Evolutionary conservation across 2,329 filamentous ascomycete genomes (phyloP).

Genomic region (Rutstroemia sp.): DNA sequence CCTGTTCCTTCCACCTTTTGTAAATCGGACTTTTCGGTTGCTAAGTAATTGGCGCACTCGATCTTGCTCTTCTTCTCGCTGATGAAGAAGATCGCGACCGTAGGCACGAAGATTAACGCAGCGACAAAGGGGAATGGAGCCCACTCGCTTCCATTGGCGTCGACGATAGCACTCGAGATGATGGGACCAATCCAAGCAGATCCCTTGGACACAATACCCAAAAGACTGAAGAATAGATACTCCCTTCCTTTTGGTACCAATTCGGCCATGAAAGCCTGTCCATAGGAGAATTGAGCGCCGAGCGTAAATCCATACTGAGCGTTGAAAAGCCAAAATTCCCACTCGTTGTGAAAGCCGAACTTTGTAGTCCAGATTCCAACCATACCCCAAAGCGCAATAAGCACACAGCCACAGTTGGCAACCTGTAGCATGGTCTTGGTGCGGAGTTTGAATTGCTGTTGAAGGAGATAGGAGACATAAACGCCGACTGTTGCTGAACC

Average conservation of each 20-base stretch:
- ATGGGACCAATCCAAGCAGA: conserved; percentile 29
- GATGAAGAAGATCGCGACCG: conserved; percentile 27
- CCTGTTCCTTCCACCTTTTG: conserved; percentile 13
- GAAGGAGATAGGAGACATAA: conserved; percentile 23
- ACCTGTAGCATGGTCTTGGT: conserved; percentile 27
- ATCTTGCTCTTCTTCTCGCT: conserved; percentile 24
- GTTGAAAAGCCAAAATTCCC: conserved; percentile 29
- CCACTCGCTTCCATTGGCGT: conserved; percentile 25
- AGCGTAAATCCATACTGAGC: conserved; percentile 23
- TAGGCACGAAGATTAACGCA: conserved; percentile 25
- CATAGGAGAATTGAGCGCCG: conserved; percentile 26
- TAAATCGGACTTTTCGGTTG: conserved; percentile 19
- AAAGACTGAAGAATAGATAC: conserved; percentile 28
- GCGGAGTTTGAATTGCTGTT: conserved; percentile 21
- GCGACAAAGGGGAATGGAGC: conserved; percentile 25
- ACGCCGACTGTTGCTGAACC: conserved; percentile 21
- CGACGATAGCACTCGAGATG: conserved; percentile 26
- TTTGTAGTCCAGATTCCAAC: conserved; percentile 27
- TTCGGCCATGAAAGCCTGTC: conserved; percentile 29
- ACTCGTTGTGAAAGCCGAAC: conserved; percentile 26
- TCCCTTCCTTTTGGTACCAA: conserved; percentile 26
- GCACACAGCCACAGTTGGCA: conserved; percentile 22
- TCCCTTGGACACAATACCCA: conserved; percentile 28
- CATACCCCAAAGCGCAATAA: conserved; percentile 26
- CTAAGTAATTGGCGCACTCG: conserved; percentile 27